Evolutionary conservation across 2,329 filamentous ascomycete genomes (phyloP), one percentile per base, ranked within the genome.

Genomic region (Sclerotinia borealis): DNA sequence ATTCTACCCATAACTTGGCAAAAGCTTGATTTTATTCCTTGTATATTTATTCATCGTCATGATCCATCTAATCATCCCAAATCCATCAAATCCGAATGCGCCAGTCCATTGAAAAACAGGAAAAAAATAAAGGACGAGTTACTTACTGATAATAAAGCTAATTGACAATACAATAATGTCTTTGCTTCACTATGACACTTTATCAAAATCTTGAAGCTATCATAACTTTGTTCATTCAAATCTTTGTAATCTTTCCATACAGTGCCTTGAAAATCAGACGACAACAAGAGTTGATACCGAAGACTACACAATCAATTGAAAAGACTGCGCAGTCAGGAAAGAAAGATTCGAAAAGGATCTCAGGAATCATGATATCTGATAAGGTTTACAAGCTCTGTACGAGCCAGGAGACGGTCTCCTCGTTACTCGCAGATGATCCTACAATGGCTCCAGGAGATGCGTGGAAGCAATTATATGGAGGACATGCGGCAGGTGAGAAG

Each of bases 401-500:
- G 34, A 78, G 75, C 15, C 68, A 73, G 19, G 76, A 81, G 39
- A 87, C 80, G 22, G 83, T 90, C n/a, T 86, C 80, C 36, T 81
- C 83, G 0, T 75, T 81, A 31, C 68, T 89, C 5, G 84, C 84
- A 1, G 73, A 77, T 34, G 76, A 88, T 60, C 83, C 85, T 0
- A 74, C 75, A 0, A 69, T 81, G n/a, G 69, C 80, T 0, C 85
- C 87, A 0, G 77, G 76, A 1, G 78, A 85, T 27, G 79, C 83
- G 2, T 83, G 83, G 72, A 79, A 85, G 50, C 75, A 76, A n/a
- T 72, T 91, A 0, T 89, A 84, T 65, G 78, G 76, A 22, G 60
- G 58, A 3, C 67, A 72, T 62, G 34, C 29, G 27, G 64, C 59
- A 5, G 64, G 66, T 54, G 63, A 67, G 31, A 66, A 70, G 25